phyloP scores from a whole-genome alignment of 306 rosid species.

The Cucurbita ficifolia region DNA sequence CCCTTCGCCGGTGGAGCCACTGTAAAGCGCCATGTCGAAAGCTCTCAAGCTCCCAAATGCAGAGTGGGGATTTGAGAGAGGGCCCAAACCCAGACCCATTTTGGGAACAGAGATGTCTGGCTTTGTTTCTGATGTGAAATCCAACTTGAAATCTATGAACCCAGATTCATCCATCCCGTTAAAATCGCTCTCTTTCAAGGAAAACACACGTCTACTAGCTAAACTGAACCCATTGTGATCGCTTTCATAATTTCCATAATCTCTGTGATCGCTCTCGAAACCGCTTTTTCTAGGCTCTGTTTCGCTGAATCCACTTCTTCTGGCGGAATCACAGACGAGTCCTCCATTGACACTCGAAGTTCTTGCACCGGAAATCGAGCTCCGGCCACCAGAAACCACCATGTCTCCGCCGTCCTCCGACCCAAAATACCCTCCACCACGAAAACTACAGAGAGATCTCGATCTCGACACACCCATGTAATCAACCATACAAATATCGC shows the following conservation, averaged over 20 bases:
- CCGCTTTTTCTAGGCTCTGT: conserved; percentile 81
- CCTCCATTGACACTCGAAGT: conserved; percentile 84
- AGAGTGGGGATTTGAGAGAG: conserved; percentile 1
- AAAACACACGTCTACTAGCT: conserved; percentile 57
- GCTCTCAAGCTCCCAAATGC: conserved; percentile 47
- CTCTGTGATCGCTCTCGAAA: conserved; percentile 30
- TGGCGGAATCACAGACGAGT: conserved; percentile 59
- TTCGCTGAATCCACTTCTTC: conserved; percentile 88
- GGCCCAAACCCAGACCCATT: conserved; percentile 7
- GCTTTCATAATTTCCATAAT: conserved; percentile 13
- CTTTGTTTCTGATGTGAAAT: conserved; percentile 52
- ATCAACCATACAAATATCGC: conserved; percentile 49
- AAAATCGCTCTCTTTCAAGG: conserved; percentile 80
- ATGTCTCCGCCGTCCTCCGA: conserved; percentile 79
- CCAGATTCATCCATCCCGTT: conserved; percentile 78
- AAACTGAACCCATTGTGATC: conserved; percentile 29
- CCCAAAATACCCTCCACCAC: conserved; percentile 51
- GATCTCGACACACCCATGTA: conserved; percentile 71
- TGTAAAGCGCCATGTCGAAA: conserved; percentile 18
- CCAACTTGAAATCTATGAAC: conserved; percentile 82
- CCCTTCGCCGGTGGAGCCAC: conserved; percentile 15
- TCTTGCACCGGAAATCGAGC: conserved; percentile 88
- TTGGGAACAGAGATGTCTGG: conserved; percentile 30
- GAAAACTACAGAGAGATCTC: conserved; percentile 81
- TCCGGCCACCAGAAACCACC: conserved; percentile 63